A percentile compares a stretch with the other conserved stretches of the same genome.
Evolutionary conservation across 441 rosid species (phyloP).

Genomic region (Macaranga tanarius): DNA sequence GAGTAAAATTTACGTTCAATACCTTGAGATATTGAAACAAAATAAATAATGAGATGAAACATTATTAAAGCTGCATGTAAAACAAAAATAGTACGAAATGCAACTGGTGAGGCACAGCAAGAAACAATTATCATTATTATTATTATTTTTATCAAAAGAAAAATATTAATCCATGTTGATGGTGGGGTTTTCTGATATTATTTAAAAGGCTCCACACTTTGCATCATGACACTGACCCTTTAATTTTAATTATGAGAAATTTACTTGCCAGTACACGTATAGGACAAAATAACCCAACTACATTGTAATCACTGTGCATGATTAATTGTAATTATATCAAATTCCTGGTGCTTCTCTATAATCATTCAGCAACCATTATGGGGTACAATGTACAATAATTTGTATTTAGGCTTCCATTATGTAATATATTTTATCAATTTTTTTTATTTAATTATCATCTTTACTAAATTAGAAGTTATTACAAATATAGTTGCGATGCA

Average conservation of each 20-base stretch:
- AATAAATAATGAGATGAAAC: too few relatives aligned
- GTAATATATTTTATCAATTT: too few relatives aligned
- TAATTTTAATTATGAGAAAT: constrained; percentile 7
- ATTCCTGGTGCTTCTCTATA: not conserved
- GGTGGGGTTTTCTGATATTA: constrained; percentile 13
- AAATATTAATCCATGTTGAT: not conserved
- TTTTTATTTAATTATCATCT: not conserved
- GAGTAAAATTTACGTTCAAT: too few relatives aligned
- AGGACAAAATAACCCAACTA: constrained; percentile 13
- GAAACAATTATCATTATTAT: constrained; percentile 10
- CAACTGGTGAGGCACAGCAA: not conserved
- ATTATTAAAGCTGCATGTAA: too few relatives aligned
- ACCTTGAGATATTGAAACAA: too few relatives aligned
- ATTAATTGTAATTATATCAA: not conserved
- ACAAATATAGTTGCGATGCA: too few relatives aligned
- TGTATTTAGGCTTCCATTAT: not conserved
- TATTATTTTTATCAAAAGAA: too few relatives aligned
- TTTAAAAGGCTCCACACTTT: constrained; percentile 20
- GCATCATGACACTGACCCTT: constrained; percentile 21
- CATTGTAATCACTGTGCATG: not conserved
- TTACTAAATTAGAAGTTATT: not conserved
- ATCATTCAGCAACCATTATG: constrained; percentile 13
- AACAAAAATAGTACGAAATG: too few relatives aligned
- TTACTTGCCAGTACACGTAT: constrained; percentile 9
- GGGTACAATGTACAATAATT: not conserved